A percentile compares a stretch with the other conserved stretches of the same genome.
Evolutionary conservation across 768 basidiomycete species (phyloP).

Genomic region (Arthromyces matolae): DNA sequence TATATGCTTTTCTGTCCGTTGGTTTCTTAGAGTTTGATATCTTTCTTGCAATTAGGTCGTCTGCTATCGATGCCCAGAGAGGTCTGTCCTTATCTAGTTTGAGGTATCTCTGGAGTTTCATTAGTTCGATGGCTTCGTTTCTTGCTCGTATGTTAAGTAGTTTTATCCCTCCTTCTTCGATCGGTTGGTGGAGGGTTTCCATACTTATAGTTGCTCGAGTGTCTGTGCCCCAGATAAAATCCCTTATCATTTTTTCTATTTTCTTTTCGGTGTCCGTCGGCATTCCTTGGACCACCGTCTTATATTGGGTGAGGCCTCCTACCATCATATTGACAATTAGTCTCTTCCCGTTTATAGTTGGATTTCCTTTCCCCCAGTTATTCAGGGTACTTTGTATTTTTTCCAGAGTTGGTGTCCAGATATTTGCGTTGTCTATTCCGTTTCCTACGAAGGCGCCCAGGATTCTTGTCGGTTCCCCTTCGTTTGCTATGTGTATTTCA

Average conservation of each 20-base stretch:
- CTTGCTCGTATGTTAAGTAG: neutral
- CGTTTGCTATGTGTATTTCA: too few relatives aligned
- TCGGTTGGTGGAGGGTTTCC: neutral
- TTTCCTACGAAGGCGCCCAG: too few relatives aligned
- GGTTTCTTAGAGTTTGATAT: neutral
- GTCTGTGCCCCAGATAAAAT: neutral
- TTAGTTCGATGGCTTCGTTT: neutral
- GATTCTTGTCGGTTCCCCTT: too few relatives aligned
- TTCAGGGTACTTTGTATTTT: too few relatives aligned
- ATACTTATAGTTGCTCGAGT: neutral
- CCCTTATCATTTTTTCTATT: neutral
- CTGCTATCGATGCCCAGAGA: neutral
- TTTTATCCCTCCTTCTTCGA: neutral
- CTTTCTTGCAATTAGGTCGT: neutral
- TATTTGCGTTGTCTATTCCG: too few relatives aligned
- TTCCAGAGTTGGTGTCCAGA: too few relatives aligned
- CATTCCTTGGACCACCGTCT: too few relatives aligned
- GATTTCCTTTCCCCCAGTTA: too few relatives aligned
- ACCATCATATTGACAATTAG: too few relatives aligned
- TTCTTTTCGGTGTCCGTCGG: too few relatives aligned
- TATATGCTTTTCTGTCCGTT: neutral
- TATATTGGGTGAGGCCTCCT: too few relatives aligned
- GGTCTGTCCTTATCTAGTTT: neutral
- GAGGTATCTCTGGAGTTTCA: neutral
- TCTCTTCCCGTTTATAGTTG: too few relatives aligned